A percentile compares a stretch with the other conserved stretches of the same genome.
phyloP scores from a whole-genome alignment of 306 rosid genomes.

The Medicago arabica region DNA sequence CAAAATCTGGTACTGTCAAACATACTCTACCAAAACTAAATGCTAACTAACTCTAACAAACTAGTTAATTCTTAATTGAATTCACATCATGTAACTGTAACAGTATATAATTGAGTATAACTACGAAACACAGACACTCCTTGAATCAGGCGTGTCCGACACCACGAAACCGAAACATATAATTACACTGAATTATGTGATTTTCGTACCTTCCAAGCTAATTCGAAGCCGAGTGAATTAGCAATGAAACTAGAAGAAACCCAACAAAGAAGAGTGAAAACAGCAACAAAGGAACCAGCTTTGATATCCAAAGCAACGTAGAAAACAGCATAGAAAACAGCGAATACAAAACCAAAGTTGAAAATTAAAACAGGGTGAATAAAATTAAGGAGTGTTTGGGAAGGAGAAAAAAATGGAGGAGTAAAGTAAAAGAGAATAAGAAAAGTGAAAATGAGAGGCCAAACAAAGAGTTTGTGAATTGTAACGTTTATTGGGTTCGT shows the following conservation, averaged over 20 bases:
- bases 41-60: no score
- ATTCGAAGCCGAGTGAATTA: slow-evolving; percentile 52
- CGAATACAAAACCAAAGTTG: slow-evolving; percentile 63
- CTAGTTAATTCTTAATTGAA: no score
- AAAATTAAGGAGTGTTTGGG: slow-evolving; percentile 30
- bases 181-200: no score
- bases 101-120: no score
- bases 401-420: slow-evolving; percentile 52
- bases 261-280: slow-evolving; percentile 69
- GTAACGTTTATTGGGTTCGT: slow-evolving; percentile 69
- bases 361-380: slow-evolving; percentile 51
- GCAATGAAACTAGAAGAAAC: slow-evolving; percentile 64
- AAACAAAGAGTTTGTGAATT: slow-evolving; percentile 71
- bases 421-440: slow-evolving; percentile 69
- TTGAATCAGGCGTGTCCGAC: no score
- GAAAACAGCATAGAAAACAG: slow-evolving; percentile 59
- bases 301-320: slow-evolving; percentile 64
- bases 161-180: no score
- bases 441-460: slow-evolving; percentile 77
- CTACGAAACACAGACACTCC: no score
- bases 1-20: no score
- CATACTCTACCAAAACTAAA: no score
- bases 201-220: slow-evolving; percentile 70
- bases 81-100: no score
- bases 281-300: slow-evolving; percentile 80